Conservation (phyloP, 176 grass and related monocot species). For the Puya raimondii region DNA sequence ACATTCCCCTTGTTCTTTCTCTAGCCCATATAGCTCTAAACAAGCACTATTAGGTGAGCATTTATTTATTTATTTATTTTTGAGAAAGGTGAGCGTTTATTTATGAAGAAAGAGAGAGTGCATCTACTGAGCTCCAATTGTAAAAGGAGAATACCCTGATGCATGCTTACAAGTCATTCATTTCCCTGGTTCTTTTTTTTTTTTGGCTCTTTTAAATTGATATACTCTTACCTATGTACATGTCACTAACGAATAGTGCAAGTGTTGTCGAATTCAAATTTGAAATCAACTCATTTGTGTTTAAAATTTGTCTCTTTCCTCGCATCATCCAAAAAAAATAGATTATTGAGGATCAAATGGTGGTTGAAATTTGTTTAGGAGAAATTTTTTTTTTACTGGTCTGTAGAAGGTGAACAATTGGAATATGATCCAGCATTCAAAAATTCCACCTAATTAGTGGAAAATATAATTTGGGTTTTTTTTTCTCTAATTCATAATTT, state of each 20-base stretch:
- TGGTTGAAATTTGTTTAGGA: too few relatives aligned
- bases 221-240: too few relatives aligned
- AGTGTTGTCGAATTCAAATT: too few relatives aligned
- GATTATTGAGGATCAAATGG: too few relatives aligned
- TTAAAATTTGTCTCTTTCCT: too few relatives aligned
- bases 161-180: background rate
- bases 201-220: too few relatives aligned
- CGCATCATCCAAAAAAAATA: too few relatives aligned
- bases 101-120: slow-evolving; percentile 3
- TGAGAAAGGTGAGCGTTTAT: slow-evolving; percentile 1
- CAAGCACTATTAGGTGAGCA: slow-evolving; percentile 3
- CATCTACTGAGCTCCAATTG: slow-evolving; percentile 1
- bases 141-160: background rate
- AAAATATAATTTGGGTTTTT: background rate
- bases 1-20: background rate
- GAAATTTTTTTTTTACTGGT: too few relatives aligned
- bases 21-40: background rate
- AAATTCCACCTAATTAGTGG: background rate
- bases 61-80: background rate
- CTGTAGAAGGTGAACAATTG: too few relatives aligned
- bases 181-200: background rate
- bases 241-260: too few relatives aligned
- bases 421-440: background rate
- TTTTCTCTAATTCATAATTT: background rate
- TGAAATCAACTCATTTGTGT: too few relatives aligned